phyloP scores from a whole-genome alignment of 1,284 basidiomycete genomes.

The Boletus sp. region DNA sequence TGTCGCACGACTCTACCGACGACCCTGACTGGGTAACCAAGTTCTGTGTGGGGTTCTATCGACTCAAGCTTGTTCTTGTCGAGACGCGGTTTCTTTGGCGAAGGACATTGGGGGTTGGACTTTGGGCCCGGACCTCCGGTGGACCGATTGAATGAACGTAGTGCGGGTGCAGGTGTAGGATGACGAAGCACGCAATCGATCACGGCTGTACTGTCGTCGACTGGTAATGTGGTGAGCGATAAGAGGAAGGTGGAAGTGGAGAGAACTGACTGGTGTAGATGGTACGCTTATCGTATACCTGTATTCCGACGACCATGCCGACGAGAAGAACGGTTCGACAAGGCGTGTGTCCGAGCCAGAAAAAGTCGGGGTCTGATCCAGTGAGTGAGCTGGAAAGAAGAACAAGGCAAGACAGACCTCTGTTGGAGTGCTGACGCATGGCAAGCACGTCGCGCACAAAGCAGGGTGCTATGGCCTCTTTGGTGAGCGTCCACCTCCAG shows the following conservation, averaged over 20 bases:
- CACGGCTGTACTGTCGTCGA: conserved; percentile 70
- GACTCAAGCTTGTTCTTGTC: conserved; percentile 6
- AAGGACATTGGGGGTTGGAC: background rate
- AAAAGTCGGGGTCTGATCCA: conserved; percentile 48
- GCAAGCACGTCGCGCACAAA: conserved; percentile 55
- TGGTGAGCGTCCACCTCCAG: conserved; percentile 61
- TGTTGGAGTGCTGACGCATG: conserved; percentile 44
- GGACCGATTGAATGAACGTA: background rate
- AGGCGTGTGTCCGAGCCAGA: conserved; percentile 67
- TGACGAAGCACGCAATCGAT: conserved; percentile 57
- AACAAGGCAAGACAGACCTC: conserved; percentile 31
- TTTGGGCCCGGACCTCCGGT: conserved; percentile 9
- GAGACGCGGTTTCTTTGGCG: conserved; percentile 20
- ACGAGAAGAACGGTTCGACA: conserved; percentile 59
- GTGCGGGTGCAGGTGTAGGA: conserved; percentile 1
- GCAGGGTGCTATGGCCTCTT: conserved; percentile 57
- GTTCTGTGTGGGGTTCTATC: conserved; percentile 34
- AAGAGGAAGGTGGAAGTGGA: conserved; percentile 1
- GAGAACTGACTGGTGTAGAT: conserved; percentile 50
- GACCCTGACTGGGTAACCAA: conserved; percentile 49
- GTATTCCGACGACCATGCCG: conserved; percentile 60
- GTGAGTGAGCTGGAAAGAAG: background rate
- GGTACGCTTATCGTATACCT: conserved; percentile 53
- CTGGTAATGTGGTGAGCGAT: conserved; percentile 32
- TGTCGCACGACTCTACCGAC: conserved; percentile 45